phyloP scores from a whole-genome alignment of 345 rosid genomes.

The Arabidopsis arenosa region DNA sequence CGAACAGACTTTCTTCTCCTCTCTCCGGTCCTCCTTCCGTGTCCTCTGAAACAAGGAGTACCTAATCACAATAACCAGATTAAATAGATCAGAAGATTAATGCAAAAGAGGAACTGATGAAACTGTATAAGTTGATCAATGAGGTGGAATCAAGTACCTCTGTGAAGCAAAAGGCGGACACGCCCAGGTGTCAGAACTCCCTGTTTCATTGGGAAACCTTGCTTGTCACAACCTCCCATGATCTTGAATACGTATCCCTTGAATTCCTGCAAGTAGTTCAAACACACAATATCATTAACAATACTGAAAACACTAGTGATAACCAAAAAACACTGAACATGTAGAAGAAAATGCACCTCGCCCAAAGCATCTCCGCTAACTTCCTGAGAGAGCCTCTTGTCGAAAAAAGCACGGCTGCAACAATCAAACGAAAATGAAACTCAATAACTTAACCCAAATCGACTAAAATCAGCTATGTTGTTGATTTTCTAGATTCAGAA shows the following conservation, averaged over 20 bases:
- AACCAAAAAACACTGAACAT: too few relatives aligned
- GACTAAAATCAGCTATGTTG: not conserved
- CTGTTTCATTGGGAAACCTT: constrained; percentile 93
- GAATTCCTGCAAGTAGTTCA: constrained; percentile 57
- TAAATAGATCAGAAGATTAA: not conserved
- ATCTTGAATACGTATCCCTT: constrained; percentile 86
- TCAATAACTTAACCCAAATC: not conserved
- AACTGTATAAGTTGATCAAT: not conserved
- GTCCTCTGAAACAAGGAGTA: constrained; percentile 85
- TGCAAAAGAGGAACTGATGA: too few relatives aligned
- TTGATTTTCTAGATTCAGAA: not conserved
- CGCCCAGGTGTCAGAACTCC: constrained; percentile 88
- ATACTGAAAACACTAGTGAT: not conserved
- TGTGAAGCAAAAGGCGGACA: constrained; percentile 80
- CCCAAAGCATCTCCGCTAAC: constrained; percentile 81
- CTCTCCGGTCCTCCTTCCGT: constrained; percentile 82
- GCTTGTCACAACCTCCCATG: constrained; percentile 95
- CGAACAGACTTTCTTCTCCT: constrained; percentile 88
- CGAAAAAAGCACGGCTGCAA: constrained; percentile 76
- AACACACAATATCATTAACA: not conserved
- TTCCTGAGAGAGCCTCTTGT: constrained; percentile 91
- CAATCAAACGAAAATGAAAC: not conserved
- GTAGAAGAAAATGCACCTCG: constrained; percentile 52
- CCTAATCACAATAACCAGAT: constrained; percentile 44
- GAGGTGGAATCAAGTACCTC: constrained; percentile 50